These are phyloP conservation scores for Ensete glaucum DNA, from an alignment of 176 grass and related monocot genomes.

Conservation along the genomic window DNA sequence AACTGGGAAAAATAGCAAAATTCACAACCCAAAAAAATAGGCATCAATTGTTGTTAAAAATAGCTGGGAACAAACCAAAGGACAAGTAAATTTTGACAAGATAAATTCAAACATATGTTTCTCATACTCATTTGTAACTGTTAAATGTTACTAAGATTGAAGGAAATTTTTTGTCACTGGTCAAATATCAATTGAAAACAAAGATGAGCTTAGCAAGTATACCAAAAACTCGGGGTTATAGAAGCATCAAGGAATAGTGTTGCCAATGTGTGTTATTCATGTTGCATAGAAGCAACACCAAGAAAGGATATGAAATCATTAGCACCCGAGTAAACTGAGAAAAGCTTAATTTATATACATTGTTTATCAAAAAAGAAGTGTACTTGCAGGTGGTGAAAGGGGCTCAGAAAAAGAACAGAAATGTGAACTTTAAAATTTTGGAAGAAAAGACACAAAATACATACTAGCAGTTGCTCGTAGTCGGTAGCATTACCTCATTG, in stretches of 20 bases:
- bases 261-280: not conserved
- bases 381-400: not conserved
- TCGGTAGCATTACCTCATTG: slow-evolving; percentile 41
- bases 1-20: no score
- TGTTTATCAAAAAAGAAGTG: not conserved
- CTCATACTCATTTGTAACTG: no score
- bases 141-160: no score
- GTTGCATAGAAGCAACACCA: not conserved
- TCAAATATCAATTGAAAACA: not conserved
- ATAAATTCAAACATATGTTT: no score
- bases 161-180: no score
- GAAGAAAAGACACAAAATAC: not conserved
- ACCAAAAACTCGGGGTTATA: not conserved
- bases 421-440: not conserved
- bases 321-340: not conserved
- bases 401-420: not conserved
- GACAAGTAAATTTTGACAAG: no score
- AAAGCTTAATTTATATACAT: not conserved
- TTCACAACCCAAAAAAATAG: no score
- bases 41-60: no score
- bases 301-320: not conserved
- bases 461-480: not conserved
- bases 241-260: not conserved
- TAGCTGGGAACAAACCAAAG: no score
- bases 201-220: not conserved